Conservation (phyloP, 106 monocot genomes). For the Dioscorea zingiberensis region DNA sequence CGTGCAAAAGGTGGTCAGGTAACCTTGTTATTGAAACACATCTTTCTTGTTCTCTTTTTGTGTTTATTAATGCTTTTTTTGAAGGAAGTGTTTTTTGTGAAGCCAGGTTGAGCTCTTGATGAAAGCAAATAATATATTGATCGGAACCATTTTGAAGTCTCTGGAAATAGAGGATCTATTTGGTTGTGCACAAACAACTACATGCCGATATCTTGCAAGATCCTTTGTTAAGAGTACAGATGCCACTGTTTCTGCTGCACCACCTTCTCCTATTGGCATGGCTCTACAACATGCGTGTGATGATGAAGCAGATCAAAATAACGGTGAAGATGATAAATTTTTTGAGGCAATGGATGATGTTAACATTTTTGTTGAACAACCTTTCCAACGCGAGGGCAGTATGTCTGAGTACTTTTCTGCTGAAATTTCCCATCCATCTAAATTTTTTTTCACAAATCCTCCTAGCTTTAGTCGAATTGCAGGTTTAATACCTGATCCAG, state of each 20-base stretch:
- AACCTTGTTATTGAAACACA: slow-evolving; percentile 1
- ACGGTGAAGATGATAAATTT: slow-evolving; percentile 61
- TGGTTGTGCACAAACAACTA: slow-evolving; percentile 15
- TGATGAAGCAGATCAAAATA: slow-evolving; percentile 27
- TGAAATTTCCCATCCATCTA: slow-evolving; percentile 14
- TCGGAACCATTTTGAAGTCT: slow-evolving; percentile 83
- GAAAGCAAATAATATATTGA: slow-evolving; percentile 57
- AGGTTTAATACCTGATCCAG: slow-evolving; percentile 72
- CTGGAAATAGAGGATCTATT: slow-evolving; percentile 87
- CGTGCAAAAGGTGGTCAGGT: slow-evolving; percentile 96
- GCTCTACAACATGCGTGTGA: slow-evolving; percentile 10
- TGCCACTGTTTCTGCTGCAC: slow-evolving; percentile 8
- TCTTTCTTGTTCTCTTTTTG: neutral
- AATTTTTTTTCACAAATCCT: slow-evolving; percentile 40
- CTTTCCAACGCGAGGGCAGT: slow-evolving; percentile 26
- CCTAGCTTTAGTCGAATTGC: slow-evolving; percentile 67
- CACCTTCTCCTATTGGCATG: slow-evolving; percentile 3
- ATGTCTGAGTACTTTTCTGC: slow-evolving; percentile 26
- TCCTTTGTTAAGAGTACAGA: slow-evolving; percentile 59
- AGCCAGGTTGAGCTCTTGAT: slow-evolving; percentile 88
- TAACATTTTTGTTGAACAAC: slow-evolving; percentile 32
- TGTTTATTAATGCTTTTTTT: slow-evolving; percentile 2
- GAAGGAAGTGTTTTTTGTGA: slow-evolving; percentile 3
- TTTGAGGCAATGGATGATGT: slow-evolving; percentile 86
- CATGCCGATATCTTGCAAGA: slow-evolving; percentile 74